Base-by-base conservation (phyloP, 345 rosid genomes). In the Zanthoxylum bungeanum region DNA sequence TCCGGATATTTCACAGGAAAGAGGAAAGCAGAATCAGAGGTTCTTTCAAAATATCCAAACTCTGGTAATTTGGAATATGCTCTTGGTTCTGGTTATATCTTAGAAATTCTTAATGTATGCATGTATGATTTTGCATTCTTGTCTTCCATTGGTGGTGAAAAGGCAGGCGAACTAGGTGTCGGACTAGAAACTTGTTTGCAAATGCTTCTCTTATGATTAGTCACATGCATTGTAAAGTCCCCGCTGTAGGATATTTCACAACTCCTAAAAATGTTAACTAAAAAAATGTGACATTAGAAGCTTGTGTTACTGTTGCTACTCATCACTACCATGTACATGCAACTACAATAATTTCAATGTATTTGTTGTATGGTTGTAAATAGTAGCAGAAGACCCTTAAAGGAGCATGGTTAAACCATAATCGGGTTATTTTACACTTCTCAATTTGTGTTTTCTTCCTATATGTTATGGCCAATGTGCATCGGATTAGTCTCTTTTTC, bases 1-100 rank as follows among this genome's bases (percentile, higher is more conserved):
- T 84, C 83, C 2, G 92, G 90, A 78, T 92, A 92, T 82, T 94
- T 94, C 80, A 86, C 95, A 0, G 97, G 93, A 79, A 94, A 94
- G 83, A 86, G 97, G 66, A 86, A 84, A 63, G 95, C 97, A 1
- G 97, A 92, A 70, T 87, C 97, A 19, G 95, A 94, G 77, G 90
- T 94, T 76, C 91, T 94, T 47, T 87, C 95, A 61, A 92, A 87
- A 70, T 92, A 87, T 75, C 93, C 97, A 14, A 87, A 76, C 73
- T 89, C 98, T 1, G 95, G 97, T 94, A 91, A 79, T 64, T 44
- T 36, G 53, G 36, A 62, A 50, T 31, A 61, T 37, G 0, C 66
- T 47, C 25, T 21, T 66, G 44, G 68, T 24, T 17, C 21, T 63
- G 30, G 34, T 12, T 22, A 36, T 70, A 22, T 30, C 68, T 39